Base-by-base conservation (phyloP, 805 yeast species). In the Crinitomyces ghanaensis region DNA sequence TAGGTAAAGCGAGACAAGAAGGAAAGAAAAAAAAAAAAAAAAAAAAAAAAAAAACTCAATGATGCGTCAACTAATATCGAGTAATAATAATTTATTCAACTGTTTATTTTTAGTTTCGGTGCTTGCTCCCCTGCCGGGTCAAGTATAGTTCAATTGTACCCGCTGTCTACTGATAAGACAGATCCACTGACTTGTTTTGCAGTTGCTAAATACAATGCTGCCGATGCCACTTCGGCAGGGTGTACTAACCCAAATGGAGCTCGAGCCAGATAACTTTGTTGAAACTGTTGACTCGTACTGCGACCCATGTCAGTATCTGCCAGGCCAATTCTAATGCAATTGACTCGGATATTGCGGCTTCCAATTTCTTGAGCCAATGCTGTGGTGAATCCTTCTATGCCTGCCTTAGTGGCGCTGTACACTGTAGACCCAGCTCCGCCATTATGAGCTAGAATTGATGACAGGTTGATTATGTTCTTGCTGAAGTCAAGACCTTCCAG, bases 341-440 rank as follows among this genome's bases (percentile, higher is more conserved):
- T 80, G 27, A 77, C 77, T 24, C 82, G 53, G 2, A 83, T 63
- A 6, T 62, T 61, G 22, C 57, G 52, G 1, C 71, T 54, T 9
- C 65, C 66, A 38, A 78, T 48, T 43, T 83, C 95, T 1, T 52
- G 44, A 0, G 86, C 78, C 21, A 80, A 49, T 0, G 76, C 52
- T 28, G 60, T 54, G 0, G 84, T 68, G 44, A 82, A 72, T 3
- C 77, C 77, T 30, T 68, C 55, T 3, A 83, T 46, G 0, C 84
- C 94, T 0, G 77, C 74, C 48, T 83, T 83, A 34, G 78, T 60
- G 0, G 85, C 80, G 0, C 77, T 59, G 44, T 83, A 83, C 0
- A 75, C 75, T 0, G 72, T 41, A 0, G 84, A 66, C 1, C 93
- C 93, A 6, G 43, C 37, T 11, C 33, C 18, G 1, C 64, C 68